These are phyloP conservation scores for Danielia reshetovae DNA, from an alignment of 805 yeast genomes.

Conservation along the genomic window DNA sequence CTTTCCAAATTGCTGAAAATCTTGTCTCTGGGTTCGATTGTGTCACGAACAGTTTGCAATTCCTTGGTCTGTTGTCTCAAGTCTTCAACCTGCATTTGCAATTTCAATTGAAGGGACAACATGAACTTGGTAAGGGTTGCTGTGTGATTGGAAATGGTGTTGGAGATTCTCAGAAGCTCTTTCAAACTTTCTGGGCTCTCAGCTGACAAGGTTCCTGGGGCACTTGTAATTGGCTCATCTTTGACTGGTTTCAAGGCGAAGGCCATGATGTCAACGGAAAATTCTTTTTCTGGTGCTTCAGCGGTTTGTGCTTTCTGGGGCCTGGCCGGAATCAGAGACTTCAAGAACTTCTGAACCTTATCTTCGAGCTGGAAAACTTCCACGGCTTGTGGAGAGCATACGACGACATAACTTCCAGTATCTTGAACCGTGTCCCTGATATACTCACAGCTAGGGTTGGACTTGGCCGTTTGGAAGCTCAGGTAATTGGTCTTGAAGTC, in stretches of 20 bases:
- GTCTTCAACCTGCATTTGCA: slow-evolving; percentile 20
- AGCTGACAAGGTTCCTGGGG: too few relatives aligned
- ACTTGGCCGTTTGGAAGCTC: background rate
- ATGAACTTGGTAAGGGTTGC: slow-evolving; percentile 11
- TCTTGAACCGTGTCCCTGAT: slow-evolving; percentile 24
- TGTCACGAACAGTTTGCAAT: slow-evolving; percentile 5
- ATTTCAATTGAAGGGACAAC: slow-evolving; percentile 9
- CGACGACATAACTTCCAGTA: slow-evolving; percentile 26
- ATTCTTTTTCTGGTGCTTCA: background rate
- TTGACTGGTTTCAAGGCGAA: slow-evolving; percentile 11
- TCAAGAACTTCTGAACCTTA: background rate
- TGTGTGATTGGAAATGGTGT: slow-evolving; percentile 4
- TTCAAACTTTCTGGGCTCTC: slow-evolving; percentile 4
- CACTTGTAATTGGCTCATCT: too few relatives aligned
- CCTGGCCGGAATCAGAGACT: background rate
- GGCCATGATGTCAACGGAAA: background rate
- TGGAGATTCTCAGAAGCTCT: slow-evolving; percentile 5
- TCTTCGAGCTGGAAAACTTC: slow-evolving; percentile 13
- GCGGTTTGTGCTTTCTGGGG: background rate
- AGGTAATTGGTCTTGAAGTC: slow-evolving; percentile 7
- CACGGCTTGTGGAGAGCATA: slow-evolving; percentile 11
- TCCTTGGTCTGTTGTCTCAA: slow-evolving; percentile 18
- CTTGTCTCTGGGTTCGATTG: slow-evolving; percentile 5
- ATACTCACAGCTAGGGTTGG: slow-evolving; percentile 11
- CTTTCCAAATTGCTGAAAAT: slow-evolving; percentile 7